Conservation (phyloP, 805 yeast genomes). For the Nakazawaea siamensis region DNA sequence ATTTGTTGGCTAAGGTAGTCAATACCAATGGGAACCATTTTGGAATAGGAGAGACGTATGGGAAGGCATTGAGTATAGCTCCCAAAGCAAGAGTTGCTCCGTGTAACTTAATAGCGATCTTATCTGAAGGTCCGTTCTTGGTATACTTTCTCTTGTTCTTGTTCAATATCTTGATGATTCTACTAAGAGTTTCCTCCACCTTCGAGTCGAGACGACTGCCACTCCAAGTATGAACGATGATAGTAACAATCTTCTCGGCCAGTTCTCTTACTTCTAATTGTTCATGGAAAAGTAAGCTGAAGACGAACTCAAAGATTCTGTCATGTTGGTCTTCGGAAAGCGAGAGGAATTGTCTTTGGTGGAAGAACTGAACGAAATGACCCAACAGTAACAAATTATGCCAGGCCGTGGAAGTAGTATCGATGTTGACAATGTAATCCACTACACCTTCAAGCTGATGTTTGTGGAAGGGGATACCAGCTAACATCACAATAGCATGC, state of each 20-base stretch:
- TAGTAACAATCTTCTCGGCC: conserved; percentile 69
- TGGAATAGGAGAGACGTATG: conserved; percentile 89
- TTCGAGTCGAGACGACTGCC: conserved; percentile 33
- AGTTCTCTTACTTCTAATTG: conserved; percentile 70
- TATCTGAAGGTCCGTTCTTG: conserved; percentile 25
- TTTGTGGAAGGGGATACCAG: conserved; percentile 36
- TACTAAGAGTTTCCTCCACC: conserved; percentile 31
- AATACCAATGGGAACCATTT: conserved; percentile 75
- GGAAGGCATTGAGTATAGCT: conserved; percentile 81
- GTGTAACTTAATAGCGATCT: conserved; percentile 48
- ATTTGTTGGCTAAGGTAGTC: conserved; percentile 59
- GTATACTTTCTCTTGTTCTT: conserved; percentile 17
- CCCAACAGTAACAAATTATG: conserved; percentile 62
- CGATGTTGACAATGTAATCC: conserved; percentile 31
- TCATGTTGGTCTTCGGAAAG: conserved; percentile 39
- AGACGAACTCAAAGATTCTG: conserved; percentile 42
- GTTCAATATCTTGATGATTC: conserved; percentile 34
- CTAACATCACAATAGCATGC: conserved; percentile 33
- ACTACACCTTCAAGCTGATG: conserved; percentile 34
- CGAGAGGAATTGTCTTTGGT: conserved; percentile 56
- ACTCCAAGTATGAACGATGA: conserved; percentile 61
- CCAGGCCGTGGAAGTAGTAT: conserved; percentile 31
- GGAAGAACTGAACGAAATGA: conserved; percentile 64
- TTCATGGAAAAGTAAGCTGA: conserved; percentile 45
- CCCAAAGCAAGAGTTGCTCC: conserved; percentile 88